phyloP scores from a whole-genome alignment of 495 filamentous ascomycete genomes.

The Aspergillus heteromorphus region DNA sequence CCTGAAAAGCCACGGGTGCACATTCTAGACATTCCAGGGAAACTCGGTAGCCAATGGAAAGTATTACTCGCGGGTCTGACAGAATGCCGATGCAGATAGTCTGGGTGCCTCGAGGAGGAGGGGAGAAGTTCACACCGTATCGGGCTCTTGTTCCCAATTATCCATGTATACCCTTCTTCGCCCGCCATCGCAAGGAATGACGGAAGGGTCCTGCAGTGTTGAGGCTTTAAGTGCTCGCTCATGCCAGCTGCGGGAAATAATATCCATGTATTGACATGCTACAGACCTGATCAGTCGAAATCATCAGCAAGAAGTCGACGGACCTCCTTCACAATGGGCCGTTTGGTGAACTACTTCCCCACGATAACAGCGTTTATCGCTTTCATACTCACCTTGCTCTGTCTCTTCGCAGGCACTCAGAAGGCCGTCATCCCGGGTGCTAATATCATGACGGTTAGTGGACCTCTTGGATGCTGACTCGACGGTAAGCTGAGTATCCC shows the following conservation, averaged over 20 bases:
- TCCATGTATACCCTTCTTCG: background rate
- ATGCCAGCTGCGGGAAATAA: background rate
- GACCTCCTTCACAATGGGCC: background rate
- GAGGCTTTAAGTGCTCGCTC: background rate
- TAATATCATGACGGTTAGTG: conserved; percentile 60
- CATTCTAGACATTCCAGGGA: too few relatives aligned
- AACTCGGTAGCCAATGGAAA: too few relatives aligned
- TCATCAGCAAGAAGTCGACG: background rate
- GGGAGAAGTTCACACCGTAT: too few relatives aligned
- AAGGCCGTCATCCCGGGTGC: conserved; percentile 56
- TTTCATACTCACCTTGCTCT: conserved; percentile 63
- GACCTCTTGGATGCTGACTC: background rate
- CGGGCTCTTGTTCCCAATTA: too few relatives aligned
- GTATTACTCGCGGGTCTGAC: too few relatives aligned
- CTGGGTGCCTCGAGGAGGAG: too few relatives aligned
- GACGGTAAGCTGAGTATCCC: conserved; percentile 18
- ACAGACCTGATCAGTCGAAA: background rate
- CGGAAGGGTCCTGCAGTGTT: background rate
- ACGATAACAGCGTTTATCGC: conserved; percentile 44
- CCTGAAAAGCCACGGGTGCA: too few relatives aligned
- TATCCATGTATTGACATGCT: background rate
- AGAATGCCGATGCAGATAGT: too few relatives aligned
- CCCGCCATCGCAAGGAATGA: background rate
- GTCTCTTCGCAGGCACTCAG: conserved; percentile 64
- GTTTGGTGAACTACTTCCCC: conserved; percentile 15